Percentiles rank a stretch among this genome's conserved stretches.
Evolutionary conservation across 1,284 basidiomycete genomes (phyloP).

Genomic region (Moesziomyces globuligerus): DNA sequence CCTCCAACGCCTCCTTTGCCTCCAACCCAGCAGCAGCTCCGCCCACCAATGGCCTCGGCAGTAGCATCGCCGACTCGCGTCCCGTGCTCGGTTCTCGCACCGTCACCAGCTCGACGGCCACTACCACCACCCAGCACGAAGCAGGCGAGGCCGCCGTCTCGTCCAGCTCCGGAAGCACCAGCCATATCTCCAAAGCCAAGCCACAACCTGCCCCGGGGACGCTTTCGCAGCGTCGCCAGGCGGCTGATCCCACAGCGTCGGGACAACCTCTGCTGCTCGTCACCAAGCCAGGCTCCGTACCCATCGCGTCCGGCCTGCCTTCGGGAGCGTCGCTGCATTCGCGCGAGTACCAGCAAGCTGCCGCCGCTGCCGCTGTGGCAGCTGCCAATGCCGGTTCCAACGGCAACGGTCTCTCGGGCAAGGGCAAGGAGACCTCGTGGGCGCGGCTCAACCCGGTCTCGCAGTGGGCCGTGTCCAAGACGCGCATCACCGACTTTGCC

Average conservation of each 20-base stretch:
- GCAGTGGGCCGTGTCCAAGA: slow-evolving; percentile 54
- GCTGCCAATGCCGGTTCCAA: slow-evolving; percentile 26
- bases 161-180: slow-evolving; percentile 31
- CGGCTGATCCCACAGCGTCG: slow-evolving; percentile 2
- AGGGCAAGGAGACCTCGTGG: slow-evolving; percentile 47
- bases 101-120: slow-evolving; percentile 37
- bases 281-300: slow-evolving; percentile 40
- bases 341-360: slow-evolving; percentile 37
- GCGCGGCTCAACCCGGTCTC: slow-evolving; percentile 55
- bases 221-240: slow-evolving; percentile 29
- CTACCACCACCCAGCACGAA: slow-evolving; percentile 34
- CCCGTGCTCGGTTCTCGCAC: slow-evolving; percentile 30
- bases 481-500: slow-evolving; percentile 56
- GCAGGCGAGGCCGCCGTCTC: slow-evolving; percentile 26
- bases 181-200: slow-evolving; percentile 18
- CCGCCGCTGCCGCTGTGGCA: slow-evolving; percentile 32
- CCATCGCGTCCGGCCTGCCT: slow-evolving; percentile 40
- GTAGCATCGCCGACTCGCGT: slow-evolving; percentile 21
- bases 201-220: slow-evolving; percentile 13
- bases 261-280: slow-evolving; percentile 37
- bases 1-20: slow-evolving; percentile 21
- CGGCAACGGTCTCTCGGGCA: slow-evolving; percentile 42
- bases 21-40: slow-evolving; percentile 9
- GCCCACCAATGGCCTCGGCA: slow-evolving; percentile 2
- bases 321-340: slow-evolving; percentile 19